Base-by-base conservation (phyloP, 2,329 filamentous ascomycete species). In the Colletotrichum simmondsii region DNA sequence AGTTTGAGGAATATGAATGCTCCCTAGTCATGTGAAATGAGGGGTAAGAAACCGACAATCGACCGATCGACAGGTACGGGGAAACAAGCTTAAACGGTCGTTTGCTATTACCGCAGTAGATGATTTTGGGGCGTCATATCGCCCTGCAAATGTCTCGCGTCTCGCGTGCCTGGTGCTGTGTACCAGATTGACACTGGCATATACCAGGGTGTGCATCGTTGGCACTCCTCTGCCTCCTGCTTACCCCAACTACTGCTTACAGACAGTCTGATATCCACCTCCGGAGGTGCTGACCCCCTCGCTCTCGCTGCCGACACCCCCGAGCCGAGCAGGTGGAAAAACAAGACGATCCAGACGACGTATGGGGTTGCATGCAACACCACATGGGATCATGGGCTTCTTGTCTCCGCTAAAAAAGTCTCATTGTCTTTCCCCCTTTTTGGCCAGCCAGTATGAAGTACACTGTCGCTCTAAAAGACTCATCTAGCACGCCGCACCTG, bases 1-100 rank as follows among this genome's bases (percentile, higher is more conserved):
- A 26, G 1, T 26, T 37, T 24, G 32, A 16, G 19, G 16, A 42
- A 30, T 14, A 26, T 37, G 24, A 19, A 22, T 24, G 5, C 11
- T 22, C 26, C 24, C 19, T n/a, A 12, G 30, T 12, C 26, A 24
- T 19, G 7, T 4, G 16, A 42, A 24, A 14, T 19, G n/a, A 4
- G 24, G 64, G 24, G 14, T 24, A 24, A 60, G 53, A 42, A 28
- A 30, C 52, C 30, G 49, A 63, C 32, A 59, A 54, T 59, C 19
- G 53, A 54, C 52, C 28, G 64, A 68, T 68, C 42, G 28, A 54
- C 52, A 68, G 59, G 65, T 26, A 54, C 69, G 46, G 26, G 12
- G 14, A 71, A 68, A 64, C 65, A 72, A 72, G 65, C 69, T 72
- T 68, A 63, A 68, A 58, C n/a, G 14, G 8, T 5, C 26, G 22